These are phyloP conservation scores for Tuber umbilicatum DNA, from an alignment of 495 filamentous ascomycete species.

Conservation along the genomic window DNA sequence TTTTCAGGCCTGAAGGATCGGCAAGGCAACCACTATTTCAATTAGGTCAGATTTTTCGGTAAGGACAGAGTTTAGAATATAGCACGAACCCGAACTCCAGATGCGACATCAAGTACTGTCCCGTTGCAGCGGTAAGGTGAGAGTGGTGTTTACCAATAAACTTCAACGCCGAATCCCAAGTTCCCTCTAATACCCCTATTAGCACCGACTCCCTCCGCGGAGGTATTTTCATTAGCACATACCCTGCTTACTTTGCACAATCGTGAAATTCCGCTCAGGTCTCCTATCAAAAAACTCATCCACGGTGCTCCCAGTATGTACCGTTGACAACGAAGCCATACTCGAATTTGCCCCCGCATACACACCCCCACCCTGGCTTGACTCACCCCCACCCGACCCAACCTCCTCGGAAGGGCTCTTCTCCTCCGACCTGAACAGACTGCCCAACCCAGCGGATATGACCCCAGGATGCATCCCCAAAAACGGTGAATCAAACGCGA, in stretches of 20 bases:
- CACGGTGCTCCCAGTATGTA: constrained; percentile 10
- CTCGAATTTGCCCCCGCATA: constrained; percentile 1
- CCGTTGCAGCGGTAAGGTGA: no score
- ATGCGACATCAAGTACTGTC: no score
- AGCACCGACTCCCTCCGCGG: no score
- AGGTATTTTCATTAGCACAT: no score
- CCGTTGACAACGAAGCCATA: constrained; percentile 12
- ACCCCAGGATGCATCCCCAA: constrained; percentile 86
- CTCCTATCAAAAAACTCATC: constrained; percentile 29
- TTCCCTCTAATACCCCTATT: no score
- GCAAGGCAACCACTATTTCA: constrained; percentile 65
- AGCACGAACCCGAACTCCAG: no score
- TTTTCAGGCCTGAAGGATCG: constrained; percentile 63
- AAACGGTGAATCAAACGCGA: constrained; percentile 80
- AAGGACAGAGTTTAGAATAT: no score
- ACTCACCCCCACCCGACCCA: constrained; percentile 19
- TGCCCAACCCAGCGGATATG: constrained; percentile 67
- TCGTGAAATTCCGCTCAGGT: constrained; percentile 34
- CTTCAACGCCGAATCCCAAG: no score
- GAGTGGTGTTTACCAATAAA: no score
- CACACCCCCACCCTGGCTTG: constrained; percentile 9
- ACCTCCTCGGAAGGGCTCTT: constrained; percentile 39
- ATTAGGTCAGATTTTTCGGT: no score
- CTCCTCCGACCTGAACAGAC: constrained; percentile 61
- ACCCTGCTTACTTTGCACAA: no score